A percentile compares a stretch with the other conserved stretches of the same genome.
phyloP scores from a whole-genome alignment of 2,329 filamentous ascomycete genomes.

The Clonostachys chloroleuca region DNA sequence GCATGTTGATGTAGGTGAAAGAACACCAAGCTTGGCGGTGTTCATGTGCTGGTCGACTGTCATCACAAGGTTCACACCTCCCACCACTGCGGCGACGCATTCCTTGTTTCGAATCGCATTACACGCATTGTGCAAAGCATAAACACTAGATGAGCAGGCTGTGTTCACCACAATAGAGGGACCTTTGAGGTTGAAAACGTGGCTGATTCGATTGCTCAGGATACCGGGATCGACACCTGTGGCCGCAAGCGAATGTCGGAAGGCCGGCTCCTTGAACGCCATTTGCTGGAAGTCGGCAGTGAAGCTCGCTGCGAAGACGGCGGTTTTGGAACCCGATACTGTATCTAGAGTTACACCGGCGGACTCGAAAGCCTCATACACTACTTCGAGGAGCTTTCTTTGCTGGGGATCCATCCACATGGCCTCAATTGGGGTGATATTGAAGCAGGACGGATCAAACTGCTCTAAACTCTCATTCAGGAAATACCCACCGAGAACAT shows the following conservation, averaged over 20 bases:
- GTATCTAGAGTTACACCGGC: constrained; percentile 3
- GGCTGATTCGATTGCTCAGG: constrained; percentile 5
- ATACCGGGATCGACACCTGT: constrained; percentile 1
- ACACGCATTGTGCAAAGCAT: constrained; percentile 33
- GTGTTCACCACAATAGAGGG: constrained; percentile 37
- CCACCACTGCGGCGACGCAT: constrained; percentile 21
- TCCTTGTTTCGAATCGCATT: constrained; percentile 21
- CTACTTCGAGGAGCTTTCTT: constrained; percentile 11
- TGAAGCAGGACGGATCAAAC: constrained; percentile 6
- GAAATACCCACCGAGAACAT: background rate
- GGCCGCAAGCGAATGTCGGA: background rate
- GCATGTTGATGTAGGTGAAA: constrained; percentile 23
- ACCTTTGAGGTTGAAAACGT: constrained; percentile 6
- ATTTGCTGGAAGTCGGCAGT: no score
- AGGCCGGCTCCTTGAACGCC: background rate
- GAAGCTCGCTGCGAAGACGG: constrained; percentile 1
- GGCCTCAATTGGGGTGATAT: constrained; percentile 2
- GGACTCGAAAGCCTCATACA: constrained; percentile 32
- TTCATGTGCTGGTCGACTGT: constrained; percentile 15
- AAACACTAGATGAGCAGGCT: constrained; percentile 38
- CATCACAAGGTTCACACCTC: constrained; percentile 18
- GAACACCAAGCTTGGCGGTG: constrained; percentile 12
- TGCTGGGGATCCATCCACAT: constrained; percentile 7
- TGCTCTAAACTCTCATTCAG: constrained; percentile 1
- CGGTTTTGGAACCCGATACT: background rate